Conservation (phyloP, 306 rosid genomes). For the Quercus bicolor region DNA sequence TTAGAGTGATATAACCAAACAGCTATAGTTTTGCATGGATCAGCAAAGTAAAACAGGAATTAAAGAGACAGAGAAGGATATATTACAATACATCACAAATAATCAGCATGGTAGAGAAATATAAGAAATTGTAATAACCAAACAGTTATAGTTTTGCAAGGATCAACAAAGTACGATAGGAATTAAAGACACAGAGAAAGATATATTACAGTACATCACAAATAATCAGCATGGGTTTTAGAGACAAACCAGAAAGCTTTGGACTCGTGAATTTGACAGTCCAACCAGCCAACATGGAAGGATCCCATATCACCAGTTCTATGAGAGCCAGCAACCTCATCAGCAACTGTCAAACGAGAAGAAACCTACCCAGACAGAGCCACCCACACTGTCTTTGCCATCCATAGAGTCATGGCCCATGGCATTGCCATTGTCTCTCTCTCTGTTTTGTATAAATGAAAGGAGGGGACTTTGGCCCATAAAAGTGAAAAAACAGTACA, state of each 20-base stretch:
- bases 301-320: conserved; percentile 89
- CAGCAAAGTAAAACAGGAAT: background rate
- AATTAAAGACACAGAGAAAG: background rate
- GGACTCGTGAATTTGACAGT: conserved; percentile 11
- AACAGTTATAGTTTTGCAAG: background rate
- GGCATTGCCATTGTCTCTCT: conserved; percentile 59
- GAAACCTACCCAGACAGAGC: conserved; percentile 71
- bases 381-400: conserved; percentile 65
- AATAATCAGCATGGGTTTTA: background rate
- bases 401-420: conserved; percentile 47
- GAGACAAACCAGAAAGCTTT: conserved; percentile 21
- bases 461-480: background rate
- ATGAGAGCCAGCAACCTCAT: conserved; percentile 75
- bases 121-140: background rate
- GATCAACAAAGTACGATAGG: background rate
- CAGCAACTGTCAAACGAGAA: conserved; percentile 79
- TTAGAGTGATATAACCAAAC: background rate
- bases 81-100: background rate
- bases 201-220: background rate
- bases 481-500: background rate
- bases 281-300: conserved; percentile 63
- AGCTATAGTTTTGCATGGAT: background rate
- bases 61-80: background rate
- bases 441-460: background rate
- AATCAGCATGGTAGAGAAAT: background rate